These are phyloP conservation scores for Ascochyta rabiei DNA, from an alignment of 2,329 filamentous ascomycete genomes.

Conservation along the genomic window DNA sequence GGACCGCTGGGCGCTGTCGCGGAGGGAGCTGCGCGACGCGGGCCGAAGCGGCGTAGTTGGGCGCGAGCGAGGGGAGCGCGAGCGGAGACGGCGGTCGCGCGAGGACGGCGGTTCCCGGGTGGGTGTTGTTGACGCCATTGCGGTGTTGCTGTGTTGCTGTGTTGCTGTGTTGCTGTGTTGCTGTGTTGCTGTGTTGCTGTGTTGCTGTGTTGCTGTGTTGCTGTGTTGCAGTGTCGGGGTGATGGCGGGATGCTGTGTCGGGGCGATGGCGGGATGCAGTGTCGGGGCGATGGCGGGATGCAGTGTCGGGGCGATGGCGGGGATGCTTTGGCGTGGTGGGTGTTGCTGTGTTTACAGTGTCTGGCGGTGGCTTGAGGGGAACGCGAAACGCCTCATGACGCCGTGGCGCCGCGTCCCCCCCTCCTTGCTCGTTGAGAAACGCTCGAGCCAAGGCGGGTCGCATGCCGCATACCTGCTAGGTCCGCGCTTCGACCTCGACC, in stretches of 20 bases:
- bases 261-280: not conserved
- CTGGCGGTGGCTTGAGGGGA: not conserved
- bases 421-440: not conserved
- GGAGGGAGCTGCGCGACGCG: constrained; percentile 86
- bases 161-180: no score
- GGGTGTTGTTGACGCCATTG: constrained; percentile 35
- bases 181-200: no score
- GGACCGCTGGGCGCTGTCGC: constrained; percentile 55
- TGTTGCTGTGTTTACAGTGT: no score
- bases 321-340: no score
- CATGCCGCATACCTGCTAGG: no score
- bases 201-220: no score
- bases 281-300: no score
- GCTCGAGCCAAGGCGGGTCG: not conserved
- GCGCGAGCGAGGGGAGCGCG: constrained; percentile 66
- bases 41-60: constrained; percentile 92
- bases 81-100: constrained; percentile 47
- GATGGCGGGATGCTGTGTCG: not conserved
- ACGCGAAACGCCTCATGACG: not conserved
- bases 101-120: constrained; percentile 29
- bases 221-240: no score
- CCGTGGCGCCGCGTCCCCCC: not conserved
- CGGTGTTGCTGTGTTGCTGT: no score
- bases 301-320: no score
- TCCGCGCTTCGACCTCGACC: not conserved